Conservation (phyloP, 2,329 filamentous ascomycete species). For the Hymenoscyphus fructigenus region DNA sequence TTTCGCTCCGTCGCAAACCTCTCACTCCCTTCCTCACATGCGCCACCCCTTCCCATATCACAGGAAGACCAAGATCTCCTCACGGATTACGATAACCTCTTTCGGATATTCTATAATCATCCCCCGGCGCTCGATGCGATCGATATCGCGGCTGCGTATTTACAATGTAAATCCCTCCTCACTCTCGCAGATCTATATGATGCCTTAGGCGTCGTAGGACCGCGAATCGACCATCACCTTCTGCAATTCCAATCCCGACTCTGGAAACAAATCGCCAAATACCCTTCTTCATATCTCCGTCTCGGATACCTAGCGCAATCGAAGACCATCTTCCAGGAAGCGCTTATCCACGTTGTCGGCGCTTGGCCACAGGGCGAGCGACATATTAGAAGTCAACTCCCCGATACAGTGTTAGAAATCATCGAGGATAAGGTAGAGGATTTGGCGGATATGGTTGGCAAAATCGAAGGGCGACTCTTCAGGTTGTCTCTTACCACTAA, state of each 20-base stretch:
- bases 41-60: slow-evolving; percentile 49
- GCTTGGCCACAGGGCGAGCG: slow-evolving; percentile 85
- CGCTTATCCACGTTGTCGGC: slow-evolving; percentile 88
- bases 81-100: slow-evolving; percentile 92
- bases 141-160: slow-evolving; percentile 89
- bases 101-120: slow-evolving; percentile 95
- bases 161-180: slow-evolving; percentile 89
- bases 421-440: slow-evolving; percentile 96
- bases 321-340: slow-evolving; percentile 81
- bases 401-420: slow-evolving; percentile 76
- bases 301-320: slow-evolving; percentile 83
- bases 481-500: slow-evolving; percentile 73
- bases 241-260: slow-evolving; percentile 86
- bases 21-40: slow-evolving; percentile 47
- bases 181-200: slow-evolving; percentile 93
- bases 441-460: slow-evolving; percentile 76
- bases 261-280: slow-evolving; percentile 96
- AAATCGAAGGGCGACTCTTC: slow-evolving; percentile 80
- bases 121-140: slow-evolving; percentile 76
- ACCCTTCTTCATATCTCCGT: slow-evolving; percentile 87
- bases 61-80: slow-evolving; percentile 72
- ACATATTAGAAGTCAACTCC: slow-evolving; percentile 70
- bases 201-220: slow-evolving; percentile 81
- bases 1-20: slow-evolving; percentile 88
- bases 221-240: slow-evolving; percentile 89